Evolutionary conservation across 1,284 basidiomycete species (phyloP), one percentile per base, ranked within the genome.

Genomic region (Schizophyllum commune): DNA sequence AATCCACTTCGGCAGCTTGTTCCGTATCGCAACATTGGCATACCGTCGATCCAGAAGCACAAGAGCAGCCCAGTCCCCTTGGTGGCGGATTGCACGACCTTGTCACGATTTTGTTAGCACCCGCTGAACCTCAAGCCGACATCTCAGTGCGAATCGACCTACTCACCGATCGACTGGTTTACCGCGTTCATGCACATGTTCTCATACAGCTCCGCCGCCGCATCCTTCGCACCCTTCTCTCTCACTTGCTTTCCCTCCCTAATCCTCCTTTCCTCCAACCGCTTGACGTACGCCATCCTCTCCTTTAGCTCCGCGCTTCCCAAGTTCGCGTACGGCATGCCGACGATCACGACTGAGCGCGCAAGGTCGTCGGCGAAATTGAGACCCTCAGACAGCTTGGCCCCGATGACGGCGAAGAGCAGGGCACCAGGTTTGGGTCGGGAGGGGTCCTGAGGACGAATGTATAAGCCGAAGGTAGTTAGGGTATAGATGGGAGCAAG

Each of bases 161-260:
- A 70, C 84, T 60, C 64, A 89, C 95, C 96, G 64, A 99, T 98
- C 61, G 92, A 94, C 72, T 99, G 96, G 74, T 99, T 99, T 53
- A 98, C 95, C 0, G 95, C 84, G 66, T 93, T 92, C 93, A 98
- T 97, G 70, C 94, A 97, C 79, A 95, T 83, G 71, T 96, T 96
- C 75, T 91, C 88, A 73, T 96, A 96, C 56, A 96, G 75, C 72
- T 94, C 91, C 27, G 84, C 83, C 2, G 86, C 91, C 4, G 94
- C 91, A 66, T 94, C 86, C 65, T 84, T 85, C 61, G 79, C 75
- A 7, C 83, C 80, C 0, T 70, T 67, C 27, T 66, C 69, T 61
- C 72, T 75, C 52, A 69, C 70, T n/a, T 58, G 58, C 11, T 67
- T 60, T 3, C 68, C 71, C 53, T 55, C 53, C 27, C 11, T 3